phyloP scores from a whole-genome alignment of 352 stramenopile species.

The Phytophthora syringae region DNA sequence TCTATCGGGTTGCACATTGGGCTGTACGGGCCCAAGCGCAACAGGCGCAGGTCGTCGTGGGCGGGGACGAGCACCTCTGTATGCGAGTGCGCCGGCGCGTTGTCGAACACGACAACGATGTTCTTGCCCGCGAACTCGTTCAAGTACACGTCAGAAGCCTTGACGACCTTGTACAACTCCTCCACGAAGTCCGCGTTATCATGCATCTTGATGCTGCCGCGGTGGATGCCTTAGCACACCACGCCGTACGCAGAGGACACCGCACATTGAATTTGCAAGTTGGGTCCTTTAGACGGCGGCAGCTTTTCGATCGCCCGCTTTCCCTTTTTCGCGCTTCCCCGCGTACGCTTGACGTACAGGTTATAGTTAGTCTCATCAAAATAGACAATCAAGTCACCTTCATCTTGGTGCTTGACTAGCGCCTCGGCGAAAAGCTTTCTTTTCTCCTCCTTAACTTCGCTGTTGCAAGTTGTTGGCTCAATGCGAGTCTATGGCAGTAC shows the following conservation, averaged over 20 bases:
- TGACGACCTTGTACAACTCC: conserved; percentile 6
- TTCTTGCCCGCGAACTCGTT: no score
- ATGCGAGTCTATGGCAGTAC: no score
- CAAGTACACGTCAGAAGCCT: no score
- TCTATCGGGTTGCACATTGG: no score
- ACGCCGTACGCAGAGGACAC: conserved; percentile 8
- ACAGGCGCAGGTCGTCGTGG: no score
- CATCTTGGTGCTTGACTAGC: conserved; percentile 1
- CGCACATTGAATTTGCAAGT: conserved; percentile 31
- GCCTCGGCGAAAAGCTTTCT: conserved; percentile 10
- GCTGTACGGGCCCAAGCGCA: no score
- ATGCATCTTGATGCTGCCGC: conserved; percentile 32
- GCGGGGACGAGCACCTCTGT: no score
- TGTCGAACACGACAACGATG: no score
- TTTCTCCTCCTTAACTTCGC: conserved; percentile 29
- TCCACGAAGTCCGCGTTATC: conserved; percentile 25
- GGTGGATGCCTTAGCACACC: not conserved
- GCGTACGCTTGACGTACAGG: conserved; percentile 21
- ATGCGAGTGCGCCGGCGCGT: no score
- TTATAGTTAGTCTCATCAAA: conserved; percentile 35
- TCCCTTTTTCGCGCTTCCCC: conserved; percentile 2
- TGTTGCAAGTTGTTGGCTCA: no score
- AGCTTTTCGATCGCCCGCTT: conserved; percentile 6
- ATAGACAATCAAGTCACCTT: conserved; percentile 21
- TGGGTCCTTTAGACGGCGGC: conserved; percentile 15